Conservation (phyloP, 495 filamentous ascomycete species). For the Jackrogersella multiformis region DNA sequence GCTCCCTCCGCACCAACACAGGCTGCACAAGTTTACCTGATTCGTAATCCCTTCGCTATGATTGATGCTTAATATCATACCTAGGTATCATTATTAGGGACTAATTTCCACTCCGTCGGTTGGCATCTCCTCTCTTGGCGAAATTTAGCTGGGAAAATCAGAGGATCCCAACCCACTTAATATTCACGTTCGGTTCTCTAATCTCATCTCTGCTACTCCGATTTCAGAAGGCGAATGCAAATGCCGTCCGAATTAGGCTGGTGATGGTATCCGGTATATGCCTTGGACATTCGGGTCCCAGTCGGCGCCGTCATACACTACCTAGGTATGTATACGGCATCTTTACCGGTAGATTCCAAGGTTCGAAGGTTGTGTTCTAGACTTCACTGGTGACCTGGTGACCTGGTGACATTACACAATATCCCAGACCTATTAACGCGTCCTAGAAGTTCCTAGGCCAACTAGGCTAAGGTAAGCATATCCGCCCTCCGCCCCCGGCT, state of each 20-base stretch:
- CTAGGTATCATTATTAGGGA: not conserved
- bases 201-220: not conserved
- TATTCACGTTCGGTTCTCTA: not conserved
- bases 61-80: not conserved
- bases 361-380: too few relatives aligned
- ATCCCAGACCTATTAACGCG: not conserved
- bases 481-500: not conserved
- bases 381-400: too few relatives aligned
- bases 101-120: not conserved
- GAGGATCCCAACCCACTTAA: too few relatives aligned
- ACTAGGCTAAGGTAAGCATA: not conserved
- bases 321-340: too few relatives aligned
- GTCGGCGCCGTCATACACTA: not conserved
- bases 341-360: too few relatives aligned
- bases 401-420: too few relatives aligned
- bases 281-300: not conserved
- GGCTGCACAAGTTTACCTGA: too few relatives aligned
- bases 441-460: not conserved
- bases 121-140: not conserved
- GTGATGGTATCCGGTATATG: not conserved
- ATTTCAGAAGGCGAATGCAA: not conserved
- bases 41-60: constrained; percentile 1
- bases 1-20: too few relatives aligned
- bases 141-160: not conserved
- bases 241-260: not conserved